phyloP scores from a whole-genome alignment of 345 rosid species.

The Citrus maxima region DNA sequence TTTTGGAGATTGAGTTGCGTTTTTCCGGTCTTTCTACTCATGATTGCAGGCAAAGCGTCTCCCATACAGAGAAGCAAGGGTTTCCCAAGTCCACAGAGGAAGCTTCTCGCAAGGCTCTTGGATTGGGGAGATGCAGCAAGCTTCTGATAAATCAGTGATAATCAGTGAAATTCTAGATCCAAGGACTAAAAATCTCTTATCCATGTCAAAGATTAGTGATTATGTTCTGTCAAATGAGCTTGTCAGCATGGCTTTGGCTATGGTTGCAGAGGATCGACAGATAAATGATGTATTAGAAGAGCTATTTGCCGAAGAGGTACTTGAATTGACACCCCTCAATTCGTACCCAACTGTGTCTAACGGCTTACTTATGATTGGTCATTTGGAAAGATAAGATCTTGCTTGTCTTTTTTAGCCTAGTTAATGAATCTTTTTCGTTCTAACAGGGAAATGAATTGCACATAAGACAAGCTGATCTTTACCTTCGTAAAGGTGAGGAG shows the following conservation, averaged over 20 bases:
- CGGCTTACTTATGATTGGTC: neutral
- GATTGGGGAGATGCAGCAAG: constrained; percentile 86
- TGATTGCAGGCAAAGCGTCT: constrained; percentile 64
- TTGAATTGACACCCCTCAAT: neutral
- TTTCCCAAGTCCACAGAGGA: constrained; percentile 34
- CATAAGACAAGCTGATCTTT: constrained; percentile 56
- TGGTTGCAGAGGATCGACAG: constrained; percentile 83
- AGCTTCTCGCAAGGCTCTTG: constrained; percentile 57
- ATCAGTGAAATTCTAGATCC: constrained; percentile 78
- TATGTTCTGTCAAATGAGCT: constrained; percentile 74
- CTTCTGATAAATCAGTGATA: constrained; percentile 65
- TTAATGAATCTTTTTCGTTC: neutral
- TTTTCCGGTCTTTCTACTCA: neutral
- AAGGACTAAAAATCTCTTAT: constrained; percentile 57
- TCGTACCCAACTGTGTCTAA: neutral
- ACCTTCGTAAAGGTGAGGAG: constrained; percentile 55
- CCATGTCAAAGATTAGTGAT: constrained; percentile 75
- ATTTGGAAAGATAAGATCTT: no score
- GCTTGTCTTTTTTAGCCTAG: neutral
- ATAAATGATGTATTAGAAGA: constrained; percentile 67
- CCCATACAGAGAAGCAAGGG: constrained; percentile 48
- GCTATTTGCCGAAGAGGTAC: constrained; percentile 78
- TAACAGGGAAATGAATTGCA: constrained; percentile 73
- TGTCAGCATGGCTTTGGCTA: constrained; percentile 80
- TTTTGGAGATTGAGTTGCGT: neutral